Conservation (phyloP, 768 basidiomycete species). For the Fistulinella prunicolor region DNA sequence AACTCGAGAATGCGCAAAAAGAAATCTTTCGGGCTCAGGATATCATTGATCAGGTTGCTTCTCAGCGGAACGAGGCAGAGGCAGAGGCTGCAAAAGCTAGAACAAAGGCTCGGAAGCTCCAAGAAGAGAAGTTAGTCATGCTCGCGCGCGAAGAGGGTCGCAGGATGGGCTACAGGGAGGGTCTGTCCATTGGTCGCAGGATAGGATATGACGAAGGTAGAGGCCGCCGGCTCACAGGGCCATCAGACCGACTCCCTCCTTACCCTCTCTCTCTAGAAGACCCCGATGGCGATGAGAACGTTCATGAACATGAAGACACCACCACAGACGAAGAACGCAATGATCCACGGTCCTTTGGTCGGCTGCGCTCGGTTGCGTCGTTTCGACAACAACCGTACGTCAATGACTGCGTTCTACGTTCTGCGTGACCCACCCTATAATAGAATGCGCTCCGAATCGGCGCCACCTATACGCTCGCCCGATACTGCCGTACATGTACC, state of each 20-base stretch:
- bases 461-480: slow-evolving; percentile 23
- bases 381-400: slow-evolving; percentile 25
- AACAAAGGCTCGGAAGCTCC: slow-evolving; percentile 41
- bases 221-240: slow-evolving; percentile 5
- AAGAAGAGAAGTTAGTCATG: slow-evolving; percentile 40
- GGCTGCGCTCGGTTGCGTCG: slow-evolving; percentile 16
- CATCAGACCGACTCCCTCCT: slow-evolving; percentile 13
- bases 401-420: neutral
- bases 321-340: slow-evolving; percentile 21
- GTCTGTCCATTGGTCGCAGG: slow-evolving; percentile 34
- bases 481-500: slow-evolving; percentile 15
- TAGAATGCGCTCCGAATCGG: slow-evolving; percentile 28
- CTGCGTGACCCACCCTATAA: slow-evolving; percentile 13
- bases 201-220: slow-evolving; percentile 31
- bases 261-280: slow-evolving; percentile 11
- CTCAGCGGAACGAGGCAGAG: slow-evolving; percentile 44
- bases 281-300: slow-evolving; percentile 12
- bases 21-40: slow-evolving; percentile 44
- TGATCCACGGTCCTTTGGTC: slow-evolving; percentile 14
- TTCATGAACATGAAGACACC: slow-evolving; percentile 10
- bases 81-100: slow-evolving; percentile 44
- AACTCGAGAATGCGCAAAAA: slow-evolving; percentile 43
- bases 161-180: slow-evolving; percentile 40
- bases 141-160: slow-evolving; percentile 45
- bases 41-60: slow-evolving; percentile 41